phyloP scores from a whole-genome alignment of 441 rosid species.

The Gossypium schwendimanii region DNA sequence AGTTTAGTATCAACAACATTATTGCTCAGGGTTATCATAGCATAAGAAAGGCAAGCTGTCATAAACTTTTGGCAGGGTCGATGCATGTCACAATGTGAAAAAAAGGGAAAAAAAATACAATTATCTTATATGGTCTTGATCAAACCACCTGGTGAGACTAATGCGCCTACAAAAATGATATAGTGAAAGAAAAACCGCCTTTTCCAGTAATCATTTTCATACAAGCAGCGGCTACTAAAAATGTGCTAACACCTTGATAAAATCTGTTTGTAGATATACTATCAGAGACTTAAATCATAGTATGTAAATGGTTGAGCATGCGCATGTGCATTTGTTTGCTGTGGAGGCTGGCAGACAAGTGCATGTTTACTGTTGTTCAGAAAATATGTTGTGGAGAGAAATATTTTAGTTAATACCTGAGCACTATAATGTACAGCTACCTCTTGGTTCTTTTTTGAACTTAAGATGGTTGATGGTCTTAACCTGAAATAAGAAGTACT shows the following conservation, averaged over 20 bases:
- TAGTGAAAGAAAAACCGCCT: background rate
- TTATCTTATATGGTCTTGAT: background rate
- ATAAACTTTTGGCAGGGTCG: background rate
- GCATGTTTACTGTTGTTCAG: background rate
- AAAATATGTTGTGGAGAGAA: background rate
- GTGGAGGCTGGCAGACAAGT: background rate
- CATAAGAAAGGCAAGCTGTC: background rate
- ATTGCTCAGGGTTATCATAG: background rate
- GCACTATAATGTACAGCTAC: conserved; percentile 29
- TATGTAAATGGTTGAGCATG: background rate
- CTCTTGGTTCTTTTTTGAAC: conserved; percentile 61
- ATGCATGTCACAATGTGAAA: background rate
- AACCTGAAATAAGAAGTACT: conserved; percentile 42
- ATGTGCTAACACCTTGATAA: background rate
- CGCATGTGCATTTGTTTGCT: background rate
- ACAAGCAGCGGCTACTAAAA: background rate
- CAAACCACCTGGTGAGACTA: background rate
- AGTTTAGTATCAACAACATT: background rate
- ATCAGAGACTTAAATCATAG: background rate
- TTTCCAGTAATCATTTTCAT: background rate
- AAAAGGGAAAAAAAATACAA: background rate
- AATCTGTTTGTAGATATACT: background rate
- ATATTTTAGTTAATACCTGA: conserved; percentile 43
- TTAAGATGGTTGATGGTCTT: conserved; percentile 48
- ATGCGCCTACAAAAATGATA: background rate